Percentiles rank a stretch among this genome's conserved stretches.
phyloP scores from a whole-genome alignment of 1,284 basidiomycete species.

The Volvariella surrecta region DNA sequence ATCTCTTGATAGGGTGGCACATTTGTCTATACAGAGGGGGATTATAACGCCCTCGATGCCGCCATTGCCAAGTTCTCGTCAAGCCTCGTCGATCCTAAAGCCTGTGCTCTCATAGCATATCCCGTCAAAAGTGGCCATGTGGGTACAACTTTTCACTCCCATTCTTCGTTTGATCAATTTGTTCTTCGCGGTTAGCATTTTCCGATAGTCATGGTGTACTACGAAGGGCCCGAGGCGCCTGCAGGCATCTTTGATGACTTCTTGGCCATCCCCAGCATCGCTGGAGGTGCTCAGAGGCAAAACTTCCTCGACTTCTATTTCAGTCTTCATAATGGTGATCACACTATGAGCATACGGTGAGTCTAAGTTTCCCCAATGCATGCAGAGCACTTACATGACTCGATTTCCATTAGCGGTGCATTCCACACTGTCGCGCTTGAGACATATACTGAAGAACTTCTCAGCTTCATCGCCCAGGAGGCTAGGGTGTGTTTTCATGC shows the following conservation, averaged over 20 bases:
- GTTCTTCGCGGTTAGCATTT: slow-evolving; percentile 10
- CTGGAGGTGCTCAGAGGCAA: slow-evolving; percentile 29
- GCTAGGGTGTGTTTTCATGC: too few relatives aligned
- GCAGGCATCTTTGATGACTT: slow-evolving; percentile 41
- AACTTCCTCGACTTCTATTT: slow-evolving; percentile 33
- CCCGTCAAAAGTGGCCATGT: slow-evolving; percentile 34
- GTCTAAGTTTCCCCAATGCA: slow-evolving; percentile 6
- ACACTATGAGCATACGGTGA: slow-evolving; percentile 32
- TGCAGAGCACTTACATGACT: not conserved
- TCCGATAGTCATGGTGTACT: slow-evolving; percentile 34
- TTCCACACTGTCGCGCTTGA: slow-evolving; percentile 42
- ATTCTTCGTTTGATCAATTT: not conserved
- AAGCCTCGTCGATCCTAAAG: slow-evolving; percentile 38
- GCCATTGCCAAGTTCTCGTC: slow-evolving; percentile 44
- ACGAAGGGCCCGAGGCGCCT: slow-evolving; percentile 41
- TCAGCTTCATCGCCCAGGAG: slow-evolving; percentile 36
- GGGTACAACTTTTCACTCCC: slow-evolving; percentile 14
- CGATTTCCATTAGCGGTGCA: slow-evolving; percentile 23
- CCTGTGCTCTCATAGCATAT: too few relatives aligned
- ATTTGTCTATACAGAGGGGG: slow-evolving; percentile 29
- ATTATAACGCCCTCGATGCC: slow-evolving; percentile 27
- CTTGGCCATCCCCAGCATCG: slow-evolving; percentile 27
- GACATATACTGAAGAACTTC: slow-evolving; percentile 28
- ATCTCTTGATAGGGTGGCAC: slow-evolving; percentile 39
- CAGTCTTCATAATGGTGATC: slow-evolving; percentile 28